A percentile compares a stretch with the other conserved stretches of the same genome.
Evolutionary conservation across 768 basidiomycete genomes (phyloP).

Genomic region (Gymnopilus junonius): DNA sequence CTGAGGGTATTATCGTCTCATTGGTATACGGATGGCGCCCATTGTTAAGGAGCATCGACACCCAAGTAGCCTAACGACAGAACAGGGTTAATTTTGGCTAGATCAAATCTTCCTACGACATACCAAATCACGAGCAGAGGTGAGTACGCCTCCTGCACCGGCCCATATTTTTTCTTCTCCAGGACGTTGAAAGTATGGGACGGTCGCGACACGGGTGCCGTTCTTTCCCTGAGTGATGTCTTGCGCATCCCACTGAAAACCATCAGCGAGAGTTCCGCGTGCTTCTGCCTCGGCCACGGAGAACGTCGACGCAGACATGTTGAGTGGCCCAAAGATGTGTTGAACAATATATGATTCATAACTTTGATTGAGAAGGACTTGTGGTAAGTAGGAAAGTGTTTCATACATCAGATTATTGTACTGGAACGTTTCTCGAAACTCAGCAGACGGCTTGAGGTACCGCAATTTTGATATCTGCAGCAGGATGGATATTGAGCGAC

Average conservation of each 20-base stretch:
- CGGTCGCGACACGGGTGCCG: slow-evolving; percentile 36
- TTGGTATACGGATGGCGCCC: slow-evolving; percentile 44
- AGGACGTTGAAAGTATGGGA: slow-evolving; percentile 44
- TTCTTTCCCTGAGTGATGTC: slow-evolving; percentile 33
- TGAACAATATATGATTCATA: slow-evolving; percentile 44
- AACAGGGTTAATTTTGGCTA: neutral
- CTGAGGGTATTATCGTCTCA: slow-evolving; percentile 37
- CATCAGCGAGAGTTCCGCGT: slow-evolving; percentile 38
- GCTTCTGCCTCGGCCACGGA: slow-evolving; percentile 40
- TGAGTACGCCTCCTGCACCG: slow-evolving; percentile 45
- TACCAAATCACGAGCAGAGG: slow-evolving; percentile 45
- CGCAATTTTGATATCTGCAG: slow-evolving; percentile 40
- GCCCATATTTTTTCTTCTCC: slow-evolving; percentile 45
- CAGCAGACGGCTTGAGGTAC: slow-evolving; percentile 43
- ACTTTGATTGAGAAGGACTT: slow-evolving; percentile 40
- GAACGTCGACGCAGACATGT: slow-evolving; percentile 45
- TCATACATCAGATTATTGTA: slow-evolving; percentile 54
- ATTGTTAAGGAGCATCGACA: slow-evolving; percentile 43
- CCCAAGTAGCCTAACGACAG: slow-evolving; percentile 34
- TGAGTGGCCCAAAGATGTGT: slow-evolving; percentile 41
- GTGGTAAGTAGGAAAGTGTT: slow-evolving; percentile 42
- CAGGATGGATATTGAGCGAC: neutral
- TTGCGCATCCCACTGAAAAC: slow-evolving; percentile 38
- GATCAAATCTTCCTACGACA: neutral
- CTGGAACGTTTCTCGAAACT: slow-evolving; percentile 44